Evolutionary conservation across 805 yeast genomes (phyloP).

Genomic region (Blastobotrys peoriensis): DNA sequence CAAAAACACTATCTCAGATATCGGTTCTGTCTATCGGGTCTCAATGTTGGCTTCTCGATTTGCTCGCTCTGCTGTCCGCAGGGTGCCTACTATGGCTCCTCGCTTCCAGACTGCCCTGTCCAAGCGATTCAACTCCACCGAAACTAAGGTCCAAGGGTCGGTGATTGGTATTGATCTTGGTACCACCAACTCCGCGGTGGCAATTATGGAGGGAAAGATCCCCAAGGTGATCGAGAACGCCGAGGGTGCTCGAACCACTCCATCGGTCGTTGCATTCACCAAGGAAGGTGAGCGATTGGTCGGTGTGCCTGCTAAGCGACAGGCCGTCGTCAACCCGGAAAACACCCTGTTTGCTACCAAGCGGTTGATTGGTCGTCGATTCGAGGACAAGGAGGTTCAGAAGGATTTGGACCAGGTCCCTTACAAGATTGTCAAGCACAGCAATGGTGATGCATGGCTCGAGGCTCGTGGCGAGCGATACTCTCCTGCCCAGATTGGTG

Average conservation of each 20-base stretch:
- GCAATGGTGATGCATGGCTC: conserved; percentile 94
- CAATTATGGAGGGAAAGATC: conserved; percentile 69
- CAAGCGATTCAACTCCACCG: conserved; percentile 39
- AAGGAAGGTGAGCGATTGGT: conserved; percentile 86
- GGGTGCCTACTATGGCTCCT: conserved; percentile 20
- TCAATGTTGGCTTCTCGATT: conserved; percentile 36
- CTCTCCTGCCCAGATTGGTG: conserved; percentile 96
- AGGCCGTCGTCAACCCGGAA: conserved; percentile 89
- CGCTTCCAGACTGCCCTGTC: conserved; percentile 18
- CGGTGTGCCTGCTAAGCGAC: conserved; percentile 94
- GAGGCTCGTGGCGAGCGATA: conserved; percentile 82
- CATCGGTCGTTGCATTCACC: conserved; percentile 92
- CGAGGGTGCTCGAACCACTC: conserved; percentile 78
- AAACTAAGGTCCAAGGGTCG: conserved; percentile 44
- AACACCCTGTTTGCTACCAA: conserved; percentile 93
- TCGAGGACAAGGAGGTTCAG: conserved; percentile 83
- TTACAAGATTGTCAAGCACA: conserved; percentile 82
- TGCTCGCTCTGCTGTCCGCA: conserved; percentile 31
- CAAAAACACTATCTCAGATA: too few relatives aligned
- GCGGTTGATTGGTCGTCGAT: conserved; percentile 91
- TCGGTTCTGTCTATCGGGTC: too few relatives aligned
- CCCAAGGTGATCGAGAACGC: conserved; percentile 76
- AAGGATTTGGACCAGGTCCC: conserved; percentile 84
- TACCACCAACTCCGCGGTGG: conserved; percentile 87
- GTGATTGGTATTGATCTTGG: conserved; percentile 85